phyloP scores from a whole-genome alignment of 23 red algal species.

The Gracilaria vermiculophylla region DNA sequence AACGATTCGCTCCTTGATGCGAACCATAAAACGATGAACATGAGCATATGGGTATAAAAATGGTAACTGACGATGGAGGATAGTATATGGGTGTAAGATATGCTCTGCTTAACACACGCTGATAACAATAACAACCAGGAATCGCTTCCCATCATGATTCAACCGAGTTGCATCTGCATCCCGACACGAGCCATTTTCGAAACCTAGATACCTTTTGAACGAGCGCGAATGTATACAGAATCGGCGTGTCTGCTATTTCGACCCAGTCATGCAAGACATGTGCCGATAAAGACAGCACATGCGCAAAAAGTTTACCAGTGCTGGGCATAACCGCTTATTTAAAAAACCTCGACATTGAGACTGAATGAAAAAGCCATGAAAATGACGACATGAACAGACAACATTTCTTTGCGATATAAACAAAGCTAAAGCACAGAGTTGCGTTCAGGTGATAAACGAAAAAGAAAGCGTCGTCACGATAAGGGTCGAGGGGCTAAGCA shows the following conservation, averaged over 20 bases:
- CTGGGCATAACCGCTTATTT: not conserved
- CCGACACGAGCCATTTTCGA: too few relatives aligned
- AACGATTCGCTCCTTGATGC: too few relatives aligned
- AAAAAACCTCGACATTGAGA: slow-evolving; percentile 11
- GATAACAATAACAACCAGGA: too few relatives aligned
- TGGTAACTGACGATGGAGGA: too few relatives aligned
- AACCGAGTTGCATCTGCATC: too few relatives aligned
- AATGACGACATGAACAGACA: slow-evolving; percentile 9
- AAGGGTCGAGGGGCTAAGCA: not conserved
- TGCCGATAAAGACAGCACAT: not conserved
- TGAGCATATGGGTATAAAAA: too few relatives aligned
- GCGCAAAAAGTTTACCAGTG: slow-evolving; percentile 20
- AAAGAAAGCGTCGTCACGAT: not conserved
- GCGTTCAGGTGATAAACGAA: not conserved
- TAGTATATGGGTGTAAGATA: too few relatives aligned
- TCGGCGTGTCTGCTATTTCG: not conserved
- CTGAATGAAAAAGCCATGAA: slow-evolving; percentile 8
- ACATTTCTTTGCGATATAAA: slow-evolving; percentile 16
- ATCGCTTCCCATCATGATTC: too few relatives aligned
- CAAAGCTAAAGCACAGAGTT: slow-evolving; percentile 6
- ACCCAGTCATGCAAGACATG: too few relatives aligned
- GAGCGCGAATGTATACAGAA: not conserved
- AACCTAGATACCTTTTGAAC: too few relatives aligned
- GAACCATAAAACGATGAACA: too few relatives aligned
- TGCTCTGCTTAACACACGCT: too few relatives aligned